Conservation (phyloP, 1,284 basidiomycete genomes). For the Sanguinoderma infundibulare region DNA sequence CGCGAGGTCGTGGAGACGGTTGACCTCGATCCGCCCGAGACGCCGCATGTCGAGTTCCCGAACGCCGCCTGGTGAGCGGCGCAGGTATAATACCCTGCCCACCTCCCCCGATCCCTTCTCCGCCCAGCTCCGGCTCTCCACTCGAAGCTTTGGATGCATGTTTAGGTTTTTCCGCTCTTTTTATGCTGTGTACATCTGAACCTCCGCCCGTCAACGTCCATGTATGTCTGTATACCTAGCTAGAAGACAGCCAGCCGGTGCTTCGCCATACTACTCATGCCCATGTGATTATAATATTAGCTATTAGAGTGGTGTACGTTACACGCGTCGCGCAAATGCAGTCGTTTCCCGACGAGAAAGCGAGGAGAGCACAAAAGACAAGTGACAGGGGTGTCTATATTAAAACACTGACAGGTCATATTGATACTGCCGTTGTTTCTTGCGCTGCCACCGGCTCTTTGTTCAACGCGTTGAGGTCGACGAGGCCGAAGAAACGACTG, state of each 20-base stretch:
- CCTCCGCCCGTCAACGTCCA: background rate
- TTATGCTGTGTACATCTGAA: slow-evolving; percentile 4
- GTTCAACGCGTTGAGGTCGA: slow-evolving; percentile 50
- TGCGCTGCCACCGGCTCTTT: slow-evolving; percentile 12
- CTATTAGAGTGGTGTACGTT: slow-evolving; percentile 16
- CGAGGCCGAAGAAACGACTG: slow-evolving; percentile 77
- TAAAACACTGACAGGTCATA: slow-evolving; percentile 1
- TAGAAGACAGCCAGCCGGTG: slow-evolving; percentile 1
- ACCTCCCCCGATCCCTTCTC: background rate
- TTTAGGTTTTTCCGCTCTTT: slow-evolving; percentile 2
- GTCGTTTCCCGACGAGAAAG: background rate
- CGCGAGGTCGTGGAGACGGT: slow-evolving; percentile 33
- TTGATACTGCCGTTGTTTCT: slow-evolving; percentile 4
- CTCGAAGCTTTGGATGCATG: background rate
- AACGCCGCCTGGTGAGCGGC: slow-evolving; percentile 18
- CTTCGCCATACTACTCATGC: slow-evolving; percentile 1
- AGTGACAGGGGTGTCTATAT: background rate
- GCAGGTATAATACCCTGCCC: background rate
- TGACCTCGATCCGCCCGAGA: slow-evolving; percentile 33
- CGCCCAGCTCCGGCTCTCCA: background rate
- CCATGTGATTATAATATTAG: slow-evolving; percentile 17
- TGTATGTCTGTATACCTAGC: slow-evolving; percentile 12
- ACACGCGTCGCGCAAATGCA: slow-evolving; percentile 12
- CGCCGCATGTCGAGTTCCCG: slow-evolving; percentile 26
- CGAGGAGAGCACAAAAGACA: background rate